A percentile compares a stretch with the other conserved stretches of the same genome.
phyloP scores from a whole-genome alignment of 257 asterid genomes.

The Solanum stenotomum region DNA sequence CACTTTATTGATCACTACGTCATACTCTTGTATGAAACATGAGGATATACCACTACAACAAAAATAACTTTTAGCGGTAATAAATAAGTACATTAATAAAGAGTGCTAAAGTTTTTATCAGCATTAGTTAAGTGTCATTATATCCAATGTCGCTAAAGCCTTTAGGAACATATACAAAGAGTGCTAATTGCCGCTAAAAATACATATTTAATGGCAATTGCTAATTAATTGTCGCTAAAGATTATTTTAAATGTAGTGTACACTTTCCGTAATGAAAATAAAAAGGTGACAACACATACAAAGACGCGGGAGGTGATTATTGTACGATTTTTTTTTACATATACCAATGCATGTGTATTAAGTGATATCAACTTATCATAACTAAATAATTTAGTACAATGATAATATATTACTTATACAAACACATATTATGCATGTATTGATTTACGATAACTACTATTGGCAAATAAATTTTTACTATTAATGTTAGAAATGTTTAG shows the following conservation, averaged over 20 bases:
- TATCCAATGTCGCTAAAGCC: too few species aligned
- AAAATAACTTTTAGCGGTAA: too few species aligned
- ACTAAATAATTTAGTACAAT: background rate
- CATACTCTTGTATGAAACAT: background rate
- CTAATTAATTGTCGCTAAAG: too few species aligned
- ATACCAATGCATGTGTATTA: background rate
- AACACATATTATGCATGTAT: background rate
- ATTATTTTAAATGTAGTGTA: too few species aligned
- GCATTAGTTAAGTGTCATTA: too few species aligned
- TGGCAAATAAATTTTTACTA: background rate
- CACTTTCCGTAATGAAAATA: background rate
- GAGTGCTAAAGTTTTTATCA: too few species aligned
- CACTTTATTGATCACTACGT: background rate
- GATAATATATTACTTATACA: background rate
- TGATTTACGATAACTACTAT: background rate
- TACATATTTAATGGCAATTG: too few species aligned
- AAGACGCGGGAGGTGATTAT: background rate
- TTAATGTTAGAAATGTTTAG: background rate
- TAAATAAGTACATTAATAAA: too few species aligned
- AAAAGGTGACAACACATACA: background rate
- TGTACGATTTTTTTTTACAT: background rate
- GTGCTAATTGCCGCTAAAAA: too few species aligned
- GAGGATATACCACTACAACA: background rate
- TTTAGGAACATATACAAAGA: too few species aligned
- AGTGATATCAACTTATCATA: background rate